Evolutionary conservation across 192 early-diverging fungal genomes (phyloP), one percentile per base, ranked within the genome.

Genomic region (Glomus cerebriforme): DNA sequence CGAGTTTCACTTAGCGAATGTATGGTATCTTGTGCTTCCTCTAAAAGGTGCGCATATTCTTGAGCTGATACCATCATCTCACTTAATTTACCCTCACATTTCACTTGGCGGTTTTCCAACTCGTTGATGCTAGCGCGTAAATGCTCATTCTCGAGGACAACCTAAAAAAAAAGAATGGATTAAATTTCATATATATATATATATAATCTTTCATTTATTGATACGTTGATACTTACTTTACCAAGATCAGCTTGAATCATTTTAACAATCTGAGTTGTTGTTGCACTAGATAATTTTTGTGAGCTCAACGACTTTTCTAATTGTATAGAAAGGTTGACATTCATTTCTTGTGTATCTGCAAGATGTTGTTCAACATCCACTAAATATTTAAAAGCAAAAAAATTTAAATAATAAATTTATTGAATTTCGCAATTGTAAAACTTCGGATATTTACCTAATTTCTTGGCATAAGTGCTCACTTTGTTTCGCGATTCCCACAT

Each of bases 1-100:
- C 86, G 81, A 7, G 82, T 81, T 59, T 86, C 85, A 29, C 83
- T 82, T 31, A 90, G 59, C 1, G 79, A 81, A n/a, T 90, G 87
- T 27, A 90, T 90, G 7, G 87, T 89, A 68, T 88, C 87, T 64
- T 90, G 89, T 10, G 89, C 89, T 59, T 88, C 83, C 59, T 90
- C 88, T 22, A 90, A 83, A 26, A 87, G 62, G 31, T 82, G 82
- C 5, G 89, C 89, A 79, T 90, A 90, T 72, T 90, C 89, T 78
- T 87, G 78, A 0, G 89, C 87, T 49, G 87, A 85, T 27, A 84
- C 83, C 37, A 90, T 86, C 84, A 90, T 86, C 32, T 86, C 82
- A 26, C 85, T 78, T 22, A 90, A 79, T 72, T 87, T 84, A 1
- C 84, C 86, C 43, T 90, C 89, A 49, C 86, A 88, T 62, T 90